phyloP scores from a whole-genome alignment of 2,329 filamentous ascomycete genomes.

The Hirsutella thompsonii region DNA sequence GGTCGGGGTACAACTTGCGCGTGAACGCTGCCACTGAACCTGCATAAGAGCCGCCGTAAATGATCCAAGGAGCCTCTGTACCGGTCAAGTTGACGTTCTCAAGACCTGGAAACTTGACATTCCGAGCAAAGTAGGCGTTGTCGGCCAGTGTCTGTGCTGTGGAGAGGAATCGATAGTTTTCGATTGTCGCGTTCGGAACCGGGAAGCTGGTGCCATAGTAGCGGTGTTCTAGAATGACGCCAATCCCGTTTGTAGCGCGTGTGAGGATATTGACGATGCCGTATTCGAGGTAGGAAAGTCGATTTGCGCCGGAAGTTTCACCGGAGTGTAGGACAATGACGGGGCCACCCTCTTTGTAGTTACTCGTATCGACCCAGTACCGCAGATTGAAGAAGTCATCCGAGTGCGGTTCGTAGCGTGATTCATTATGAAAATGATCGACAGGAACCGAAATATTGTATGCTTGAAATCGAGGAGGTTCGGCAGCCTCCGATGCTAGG shows the following conservation, averaged over 20 bases:
- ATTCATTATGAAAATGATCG: constrained; percentile 76
- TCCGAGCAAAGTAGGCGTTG: constrained; percentile 64
- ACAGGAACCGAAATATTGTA: constrained; percentile 37
- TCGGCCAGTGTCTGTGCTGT: constrained; percentile 77
- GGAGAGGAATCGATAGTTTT: constrained; percentile 68
- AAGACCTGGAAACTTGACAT: constrained; percentile 58
- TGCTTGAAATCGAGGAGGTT: constrained; percentile 6
- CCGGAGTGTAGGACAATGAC: constrained; percentile 67
- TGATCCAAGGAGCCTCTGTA: constrained; percentile 55
- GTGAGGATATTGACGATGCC: constrained; percentile 63
- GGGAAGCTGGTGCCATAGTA: constrained; percentile 76
- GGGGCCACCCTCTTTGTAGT: constrained; percentile 67
- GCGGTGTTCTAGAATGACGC: constrained; percentile 72
- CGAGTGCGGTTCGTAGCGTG: constrained; percentile 63
- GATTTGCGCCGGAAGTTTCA: constrained; percentile 49
- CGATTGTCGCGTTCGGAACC: constrained; percentile 46
- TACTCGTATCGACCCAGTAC: constrained; percentile 71
- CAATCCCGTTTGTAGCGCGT: constrained; percentile 58
- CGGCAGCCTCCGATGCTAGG: no score
- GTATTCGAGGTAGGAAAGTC: constrained; percentile 62
- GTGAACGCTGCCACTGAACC: constrained; percentile 69
- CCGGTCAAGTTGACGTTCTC: constrained; percentile 56
- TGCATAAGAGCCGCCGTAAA: constrained; percentile 76
- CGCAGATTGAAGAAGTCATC: constrained; percentile 55
- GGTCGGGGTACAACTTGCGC: constrained; percentile 62